Percentiles rank a stretch among this genome's conserved stretches.
Conservation (phyloP, 371 early-diverging fungal genomes). For the Mucor lusitanicus region DNA sequence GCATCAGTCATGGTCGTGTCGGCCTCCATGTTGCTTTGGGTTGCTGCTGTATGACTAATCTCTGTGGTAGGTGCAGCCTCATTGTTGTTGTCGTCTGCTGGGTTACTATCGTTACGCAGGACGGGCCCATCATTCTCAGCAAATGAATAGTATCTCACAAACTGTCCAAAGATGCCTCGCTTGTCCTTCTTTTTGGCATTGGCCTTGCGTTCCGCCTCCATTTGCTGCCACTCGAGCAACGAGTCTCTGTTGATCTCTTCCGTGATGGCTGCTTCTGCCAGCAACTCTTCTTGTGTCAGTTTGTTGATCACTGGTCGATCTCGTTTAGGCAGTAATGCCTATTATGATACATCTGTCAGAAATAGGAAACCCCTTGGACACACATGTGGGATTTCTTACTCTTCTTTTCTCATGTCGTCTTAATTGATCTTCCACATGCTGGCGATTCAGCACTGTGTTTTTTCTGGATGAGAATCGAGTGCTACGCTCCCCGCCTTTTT, state of each 20-base stretch:
- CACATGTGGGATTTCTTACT: constrained; percentile 25
- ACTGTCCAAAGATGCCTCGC: constrained; percentile 40
- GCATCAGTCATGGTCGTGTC: constrained; percentile 27
- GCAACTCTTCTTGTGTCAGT: constrained; percentile 60
- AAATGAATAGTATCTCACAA: constrained; percentile 58
- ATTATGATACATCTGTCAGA: background rate
- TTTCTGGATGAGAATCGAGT: constrained; percentile 60
- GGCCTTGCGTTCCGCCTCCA: constrained; percentile 50
- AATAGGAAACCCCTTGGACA: background rate
- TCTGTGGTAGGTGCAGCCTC: background rate
- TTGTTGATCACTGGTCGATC: constrained; percentile 43
- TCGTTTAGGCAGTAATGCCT: constrained; percentile 47
- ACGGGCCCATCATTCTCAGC: constrained; percentile 29
- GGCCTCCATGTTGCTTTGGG: background rate
- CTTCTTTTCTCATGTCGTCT: constrained; percentile 49
- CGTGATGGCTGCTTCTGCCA: constrained; percentile 62
- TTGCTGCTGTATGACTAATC: background rate
- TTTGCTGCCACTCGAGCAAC: constrained; percentile 58
- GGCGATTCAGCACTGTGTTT: constrained; percentile 56
- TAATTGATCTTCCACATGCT: constrained; percentile 55
- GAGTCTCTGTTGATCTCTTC: constrained; percentile 58
- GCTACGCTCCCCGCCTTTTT: constrained; percentile 15
- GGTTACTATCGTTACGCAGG: background rate
- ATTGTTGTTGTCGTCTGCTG: background rate
- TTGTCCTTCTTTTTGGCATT: constrained; percentile 52